phyloP scores from a whole-genome alignment of 1,139 yeast genomes.

The Geotrichum aggregatum region DNA sequence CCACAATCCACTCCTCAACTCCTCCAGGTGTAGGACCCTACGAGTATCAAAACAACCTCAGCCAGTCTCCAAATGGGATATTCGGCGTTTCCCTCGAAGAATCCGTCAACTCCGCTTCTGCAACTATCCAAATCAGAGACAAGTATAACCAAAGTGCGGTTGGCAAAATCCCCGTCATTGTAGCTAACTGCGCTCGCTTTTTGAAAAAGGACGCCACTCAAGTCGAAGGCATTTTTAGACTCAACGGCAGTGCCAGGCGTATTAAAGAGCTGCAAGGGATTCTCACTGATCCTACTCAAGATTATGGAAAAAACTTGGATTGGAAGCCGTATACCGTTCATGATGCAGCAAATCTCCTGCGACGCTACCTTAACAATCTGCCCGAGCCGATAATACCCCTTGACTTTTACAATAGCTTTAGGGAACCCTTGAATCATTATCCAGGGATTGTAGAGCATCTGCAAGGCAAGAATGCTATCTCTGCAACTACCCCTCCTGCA shows the following conservation, averaged over 20 bases:
- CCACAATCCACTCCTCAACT: constrained; percentile 4
- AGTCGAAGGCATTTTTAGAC: constrained; percentile 88
- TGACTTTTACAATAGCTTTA: constrained; percentile 67
- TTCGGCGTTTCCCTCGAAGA: constrained; percentile 80
- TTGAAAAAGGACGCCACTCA: constrained; percentile 60
- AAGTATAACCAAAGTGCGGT: constrained; percentile 52
- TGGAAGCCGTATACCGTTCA: constrained; percentile 98
- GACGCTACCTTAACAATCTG: constrained; percentile 79
- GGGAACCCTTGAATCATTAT: constrained; percentile 67
- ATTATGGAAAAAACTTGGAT: constrained; percentile 72
- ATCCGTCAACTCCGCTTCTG: constrained; percentile 70
- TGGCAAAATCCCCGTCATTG: constrained; percentile 82
- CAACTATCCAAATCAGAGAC: constrained; percentile 60
- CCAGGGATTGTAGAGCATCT: constrained; percentile 59
- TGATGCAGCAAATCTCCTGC: constrained; percentile 87
- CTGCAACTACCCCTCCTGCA: constrained; percentile 23
- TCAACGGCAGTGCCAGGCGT: constrained; percentile 87
- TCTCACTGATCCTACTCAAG: constrained; percentile 78
- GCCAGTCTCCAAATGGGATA: constrained; percentile 41
- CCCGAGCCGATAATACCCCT: constrained; percentile 92
- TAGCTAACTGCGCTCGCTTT: constrained; percentile 89
- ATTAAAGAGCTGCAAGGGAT: constrained; percentile 78
- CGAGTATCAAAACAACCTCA: not conserved
- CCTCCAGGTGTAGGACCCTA: constrained; percentile 7
- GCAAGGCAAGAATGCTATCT: constrained; percentile 35